Base-by-base conservation (phyloP, 2,329 filamentous ascomycete genomes). In the Coniochaeta sp. region DNA sequence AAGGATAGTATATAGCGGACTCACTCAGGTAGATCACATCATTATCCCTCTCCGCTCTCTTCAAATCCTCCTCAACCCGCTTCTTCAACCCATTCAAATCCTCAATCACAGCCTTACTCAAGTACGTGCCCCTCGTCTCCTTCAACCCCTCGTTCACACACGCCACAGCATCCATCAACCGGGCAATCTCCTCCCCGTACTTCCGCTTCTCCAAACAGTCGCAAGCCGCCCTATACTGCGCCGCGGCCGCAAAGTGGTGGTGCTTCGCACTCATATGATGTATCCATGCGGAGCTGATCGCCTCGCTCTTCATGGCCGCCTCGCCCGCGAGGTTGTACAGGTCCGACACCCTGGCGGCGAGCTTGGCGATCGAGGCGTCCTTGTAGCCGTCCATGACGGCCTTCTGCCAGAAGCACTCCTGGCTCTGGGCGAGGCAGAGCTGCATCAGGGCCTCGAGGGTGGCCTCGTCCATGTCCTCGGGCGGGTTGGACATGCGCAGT, bases 391-490 rank as follows among this genome's bases (percentile, higher is more conserved):
- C 92, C 73, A 95, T 91, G 53, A 95, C 91, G 1, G 94, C 92
- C 66, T 96, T 97, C 60, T 94, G 87, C 94, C 94, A 99, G 69
- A 94, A 97, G 65, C 91, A 97, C 71, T 99, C 94, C 65, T 99
- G 94, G 26, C 87, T 91, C 66, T 99, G 91, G 1, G 91, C 92
- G 9, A 99, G 78, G 66, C 95, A 83, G 27, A 99, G 77, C 65
- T 92, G 82, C 59, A 88, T 82, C 45, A 97, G 71, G 50, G 89
- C 89, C 61, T 92, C 87, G 47, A 99, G 75, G 0, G 91, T 96
- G 62, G 88, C 81, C 49, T 83, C 79, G 61, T 99, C 94, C 91
- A 99, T 95, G 65, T 99, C 94, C 65, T 97, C 94, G 1, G 94
- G 91, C 0, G 91, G 89, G 13, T 86, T 82, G 2, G 87, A 80